Evolutionary conservation across 73 alveolate genomes (phyloP), one percentile per base, ranked within the genome.

Genomic region (Paraurostyla sp.): DNA sequence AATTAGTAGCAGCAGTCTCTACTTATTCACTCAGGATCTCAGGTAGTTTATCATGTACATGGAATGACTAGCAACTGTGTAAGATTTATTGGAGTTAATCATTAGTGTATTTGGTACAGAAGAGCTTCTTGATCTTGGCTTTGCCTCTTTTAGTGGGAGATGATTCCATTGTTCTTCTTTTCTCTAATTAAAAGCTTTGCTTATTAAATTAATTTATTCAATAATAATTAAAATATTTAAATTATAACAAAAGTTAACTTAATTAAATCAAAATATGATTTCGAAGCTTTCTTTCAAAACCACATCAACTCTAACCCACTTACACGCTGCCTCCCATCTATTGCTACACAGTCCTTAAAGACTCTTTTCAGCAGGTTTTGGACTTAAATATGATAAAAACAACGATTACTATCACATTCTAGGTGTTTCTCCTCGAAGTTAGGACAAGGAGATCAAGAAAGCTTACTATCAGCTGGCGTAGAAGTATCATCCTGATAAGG

Each of bases 401-500:
- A 29, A 9, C 3, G 92, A 94, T 59, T 94, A 89, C 76, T 93
- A 94, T 57, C 80, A 93, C 68, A 29, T 91, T 30, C 80, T 94
- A 41, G 97, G 97, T 20, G 88, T 94, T 7, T 40, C 88, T 25
- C 76, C 80, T 33, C 36, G 75, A 27, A 59, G 94, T 38, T 35
- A 56, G 0, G 91, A 85, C 29, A 88, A 81, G 23, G 94, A 90
- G 36, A 60, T 94, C 22, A 89, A 89, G 60, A 87, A 80, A 57
- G 93, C 97, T 40, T 93, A 93, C 81, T 85, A 92, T 30, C 76
- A 90, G 46, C 89, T 93, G 41, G 95, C 96, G 9, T 45, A 93
- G 88, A 85, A 91, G 57, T 91, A 93, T 56, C 98, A 93, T 56
- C 98, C 98, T 6, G 98, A 95, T 46, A 89, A 92, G 46, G 91